These are phyloP conservation scores for Rhododendron ferrugineum DNA, from an alignment of 148 eudicot genomes.

Conservation along the genomic window DNA sequence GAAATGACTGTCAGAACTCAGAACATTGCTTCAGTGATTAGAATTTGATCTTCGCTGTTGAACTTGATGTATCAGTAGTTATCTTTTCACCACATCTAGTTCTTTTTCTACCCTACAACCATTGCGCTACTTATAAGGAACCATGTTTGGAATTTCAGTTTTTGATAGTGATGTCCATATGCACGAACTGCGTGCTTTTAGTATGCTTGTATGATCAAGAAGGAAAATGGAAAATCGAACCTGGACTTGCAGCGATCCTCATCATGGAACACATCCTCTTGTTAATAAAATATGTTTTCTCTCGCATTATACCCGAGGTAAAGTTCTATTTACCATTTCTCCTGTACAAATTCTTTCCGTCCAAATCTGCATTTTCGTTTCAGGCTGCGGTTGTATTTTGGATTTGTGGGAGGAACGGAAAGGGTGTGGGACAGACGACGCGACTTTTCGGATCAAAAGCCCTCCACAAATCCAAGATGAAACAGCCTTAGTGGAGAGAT, in stretches of 20 bases:
- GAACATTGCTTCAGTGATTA: neutral
- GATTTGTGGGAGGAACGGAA: neutral
- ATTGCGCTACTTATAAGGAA: neutral
- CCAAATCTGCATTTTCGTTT: neutral
- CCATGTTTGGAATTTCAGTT: slow-evolving; percentile 37
- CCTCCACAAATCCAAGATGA: neutral
- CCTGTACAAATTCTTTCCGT: neutral
- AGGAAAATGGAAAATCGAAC: slow-evolving; percentile 86
- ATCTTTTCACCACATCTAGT: neutral
- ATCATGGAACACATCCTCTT: slow-evolving; percentile 79
- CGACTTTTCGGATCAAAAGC: neutral
- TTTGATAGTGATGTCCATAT: slow-evolving; percentile 74
- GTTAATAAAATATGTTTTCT: slow-evolving; percentile 74
- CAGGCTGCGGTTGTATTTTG: neutral
- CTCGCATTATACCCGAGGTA: slow-evolving; percentile 89
- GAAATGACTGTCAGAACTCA: neutral
- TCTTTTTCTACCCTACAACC: neutral
- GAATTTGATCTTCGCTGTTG: neutral
- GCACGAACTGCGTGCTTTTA: slow-evolving; percentile 79
- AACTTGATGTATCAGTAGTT: neutral
- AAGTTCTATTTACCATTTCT: neutral
- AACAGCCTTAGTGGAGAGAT: neutral
- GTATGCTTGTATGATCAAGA: slow-evolving; percentile 79
- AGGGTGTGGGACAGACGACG: neutral
- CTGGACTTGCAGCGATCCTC: slow-evolving; percentile 85